Evolutionary conservation across 2,329 filamentous ascomycete species (phyloP).

Genomic region (Erysiphe neolycopersici): DNA sequence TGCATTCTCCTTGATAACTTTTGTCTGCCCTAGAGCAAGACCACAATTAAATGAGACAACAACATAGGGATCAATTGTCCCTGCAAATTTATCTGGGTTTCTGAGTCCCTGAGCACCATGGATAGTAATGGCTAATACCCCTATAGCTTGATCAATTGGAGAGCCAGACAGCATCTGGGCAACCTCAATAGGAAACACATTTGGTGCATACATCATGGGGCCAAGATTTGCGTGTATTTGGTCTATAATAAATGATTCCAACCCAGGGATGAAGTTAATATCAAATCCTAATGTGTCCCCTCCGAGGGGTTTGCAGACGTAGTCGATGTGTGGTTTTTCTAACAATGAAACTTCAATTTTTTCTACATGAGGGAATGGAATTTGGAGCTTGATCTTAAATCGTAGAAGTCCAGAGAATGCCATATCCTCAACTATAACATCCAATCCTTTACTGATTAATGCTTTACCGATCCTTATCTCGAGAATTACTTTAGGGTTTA

Average conservation of each 20-base stretch:
- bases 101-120: slow-evolving; percentile 81
- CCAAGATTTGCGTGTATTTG: slow-evolving; percentile 83
- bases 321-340: slow-evolving; percentile 64
- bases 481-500: slow-evolving; percentile 89
- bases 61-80: slow-evolving; percentile 75
- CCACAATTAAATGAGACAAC: slow-evolving; percentile 65
- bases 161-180: slow-evolving; percentile 94
- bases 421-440: slow-evolving; percentile 96
- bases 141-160: slow-evolving; percentile 83
- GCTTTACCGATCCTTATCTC: slow-evolving; percentile 90
- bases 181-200: slow-evolving; percentile 94
- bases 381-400: slow-evolving; percentile 89
- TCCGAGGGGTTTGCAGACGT: slow-evolving; percentile 90
- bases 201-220: slow-evolving; percentile 95
- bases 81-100: slow-evolving; percentile 82
- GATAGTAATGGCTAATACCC: slow-evolving; percentile 72
- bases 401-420: slow-evolving; percentile 88
- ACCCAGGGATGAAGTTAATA: slow-evolving; percentile 93
- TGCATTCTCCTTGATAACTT: slow-evolving; percentile 57
- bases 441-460: slow-evolving; percentile 86
- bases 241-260: slow-evolving; percentile 83
- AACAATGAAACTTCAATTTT: slow-evolving; percentile 88
- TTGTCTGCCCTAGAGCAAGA: slow-evolving; percentile 60
- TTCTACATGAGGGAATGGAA: slow-evolving; percentile 87
- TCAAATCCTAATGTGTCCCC: slow-evolving; percentile 92